Evolutionary conservation across 257 asterid species (phyloP).

Genomic region (Coffea eugenioides): DNA sequence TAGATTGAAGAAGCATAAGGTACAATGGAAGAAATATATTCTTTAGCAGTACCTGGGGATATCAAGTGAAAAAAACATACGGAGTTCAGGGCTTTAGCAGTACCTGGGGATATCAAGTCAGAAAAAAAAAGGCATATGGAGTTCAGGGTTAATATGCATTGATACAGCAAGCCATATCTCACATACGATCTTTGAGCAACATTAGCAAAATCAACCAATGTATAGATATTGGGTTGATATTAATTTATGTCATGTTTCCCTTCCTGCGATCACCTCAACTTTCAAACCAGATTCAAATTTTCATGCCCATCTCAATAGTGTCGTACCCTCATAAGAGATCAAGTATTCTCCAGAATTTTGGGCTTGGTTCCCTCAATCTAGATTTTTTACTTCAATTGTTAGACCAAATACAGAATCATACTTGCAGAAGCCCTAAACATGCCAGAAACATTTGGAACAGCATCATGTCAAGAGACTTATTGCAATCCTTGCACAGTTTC

Average conservation of each 20-base stretch:
- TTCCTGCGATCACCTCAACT: no score
- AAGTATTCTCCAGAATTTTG: background rate
- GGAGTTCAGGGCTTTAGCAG: background rate
- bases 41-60: background rate
- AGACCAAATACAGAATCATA: background rate
- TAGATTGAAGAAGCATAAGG: no score
- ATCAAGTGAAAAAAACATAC: no score
- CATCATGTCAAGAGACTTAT: background rate
- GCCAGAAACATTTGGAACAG: background rate
- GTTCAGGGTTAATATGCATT: background rate
- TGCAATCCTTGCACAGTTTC: background rate
- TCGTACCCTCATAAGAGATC: no score
- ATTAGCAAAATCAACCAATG: background rate
- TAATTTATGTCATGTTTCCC: no score
- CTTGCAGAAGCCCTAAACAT: background rate
- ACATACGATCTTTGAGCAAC: background rate
- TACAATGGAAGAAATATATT: no score
- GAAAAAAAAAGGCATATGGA: background rate
- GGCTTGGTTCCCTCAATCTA: background rate
- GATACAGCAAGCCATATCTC: background rate
- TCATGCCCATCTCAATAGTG: no score
- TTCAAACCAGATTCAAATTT: no score
- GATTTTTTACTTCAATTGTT: no score
- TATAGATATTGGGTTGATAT: no score
- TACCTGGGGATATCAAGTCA: background rate